Percentiles rank a stretch among this genome's conserved stretches.
Conservation (phyloP, 192 early-diverging fungal species). For the Coemansia sp. region DNA sequence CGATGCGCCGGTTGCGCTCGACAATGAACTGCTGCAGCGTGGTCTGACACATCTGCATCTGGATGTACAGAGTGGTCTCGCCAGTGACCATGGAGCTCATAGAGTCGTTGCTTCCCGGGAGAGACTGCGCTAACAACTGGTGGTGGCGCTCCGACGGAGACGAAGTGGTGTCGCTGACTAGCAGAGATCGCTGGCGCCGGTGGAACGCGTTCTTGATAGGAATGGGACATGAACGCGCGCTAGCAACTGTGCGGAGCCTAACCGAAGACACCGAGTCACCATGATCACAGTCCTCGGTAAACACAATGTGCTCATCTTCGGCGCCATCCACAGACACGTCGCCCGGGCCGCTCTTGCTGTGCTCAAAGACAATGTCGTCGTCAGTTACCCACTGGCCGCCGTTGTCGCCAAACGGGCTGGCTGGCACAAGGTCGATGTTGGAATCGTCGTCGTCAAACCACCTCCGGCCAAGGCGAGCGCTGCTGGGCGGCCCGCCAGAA, state of each 20-base stretch:
- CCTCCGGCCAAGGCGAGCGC: neutral
- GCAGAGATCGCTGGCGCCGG: constrained; percentile 23
- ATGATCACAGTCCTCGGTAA: neutral
- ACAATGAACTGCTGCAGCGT: constrained; percentile 67
- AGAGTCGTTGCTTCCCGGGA: constrained; percentile 13
- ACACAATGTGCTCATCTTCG: neutral
- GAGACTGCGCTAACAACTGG: constrained; percentile 14
- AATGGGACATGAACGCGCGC: neutral
- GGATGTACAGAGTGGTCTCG: constrained; percentile 67
- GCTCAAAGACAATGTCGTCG: constrained; percentile 31
- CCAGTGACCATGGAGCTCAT: constrained; percentile 10
- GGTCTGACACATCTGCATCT: constrained; percentile 91
- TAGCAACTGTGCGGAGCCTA: neutral
- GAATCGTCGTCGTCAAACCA: constrained; percentile 30
- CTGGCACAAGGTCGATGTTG: neutral
- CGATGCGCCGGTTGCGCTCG: constrained; percentile 62
- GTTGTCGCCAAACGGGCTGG: constrained; percentile 6
- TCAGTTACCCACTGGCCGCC: constrained; percentile 15
- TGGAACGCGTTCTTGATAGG: constrained; percentile 9
- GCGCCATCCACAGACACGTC: neutral
- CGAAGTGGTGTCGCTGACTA: neutral
- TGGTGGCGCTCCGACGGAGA: neutral
- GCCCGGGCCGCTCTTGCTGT: neutral
- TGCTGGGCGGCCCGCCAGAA: neutral
- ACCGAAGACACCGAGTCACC: neutral